These are phyloP conservation scores for Aegilops umbellulata DNA, from an alignment of 176 grass and related monocot genomes.

Conservation along the genomic window DNA sequence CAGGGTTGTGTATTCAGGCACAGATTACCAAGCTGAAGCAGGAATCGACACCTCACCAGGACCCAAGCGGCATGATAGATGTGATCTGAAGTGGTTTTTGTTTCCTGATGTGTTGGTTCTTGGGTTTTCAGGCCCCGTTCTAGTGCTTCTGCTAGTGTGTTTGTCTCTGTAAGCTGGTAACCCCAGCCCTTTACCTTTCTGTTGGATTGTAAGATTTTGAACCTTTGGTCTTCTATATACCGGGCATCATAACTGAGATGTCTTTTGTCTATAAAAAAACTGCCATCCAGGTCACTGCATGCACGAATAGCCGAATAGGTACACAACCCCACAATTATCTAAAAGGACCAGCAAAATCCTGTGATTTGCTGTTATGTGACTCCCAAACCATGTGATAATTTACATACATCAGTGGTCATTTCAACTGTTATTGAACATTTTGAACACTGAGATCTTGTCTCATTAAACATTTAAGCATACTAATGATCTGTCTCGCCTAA, in stretches of 20 bases:
- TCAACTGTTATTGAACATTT: background rate
- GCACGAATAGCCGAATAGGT: too few species aligned
- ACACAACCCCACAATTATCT: too few species aligned
- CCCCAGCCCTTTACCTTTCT: background rate
- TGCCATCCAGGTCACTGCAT: too few species aligned
- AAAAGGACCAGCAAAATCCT: background rate
- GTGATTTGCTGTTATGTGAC: background rate
- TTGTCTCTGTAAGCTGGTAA: background rate
- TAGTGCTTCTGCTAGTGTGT: background rate
- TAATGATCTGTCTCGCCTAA: background rate
- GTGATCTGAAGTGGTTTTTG: background rate
- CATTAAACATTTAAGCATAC: background rate
- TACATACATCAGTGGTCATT: background rate
- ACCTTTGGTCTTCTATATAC: background rate
- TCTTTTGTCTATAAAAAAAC: too few species aligned
- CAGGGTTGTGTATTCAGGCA: background rate
- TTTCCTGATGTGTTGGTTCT: too few species aligned
- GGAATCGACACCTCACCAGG: background rate
- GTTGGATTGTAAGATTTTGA: background rate
- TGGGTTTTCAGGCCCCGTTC: background rate
- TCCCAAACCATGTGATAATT: constrained; percentile 7
- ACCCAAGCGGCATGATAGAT: background rate
- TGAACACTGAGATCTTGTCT: background rate
- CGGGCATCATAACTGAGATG: too few species aligned
- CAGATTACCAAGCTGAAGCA: background rate